Conservation (phyloP, 805 yeast species). For the Wickerhamiella spandovensis region DNA sequence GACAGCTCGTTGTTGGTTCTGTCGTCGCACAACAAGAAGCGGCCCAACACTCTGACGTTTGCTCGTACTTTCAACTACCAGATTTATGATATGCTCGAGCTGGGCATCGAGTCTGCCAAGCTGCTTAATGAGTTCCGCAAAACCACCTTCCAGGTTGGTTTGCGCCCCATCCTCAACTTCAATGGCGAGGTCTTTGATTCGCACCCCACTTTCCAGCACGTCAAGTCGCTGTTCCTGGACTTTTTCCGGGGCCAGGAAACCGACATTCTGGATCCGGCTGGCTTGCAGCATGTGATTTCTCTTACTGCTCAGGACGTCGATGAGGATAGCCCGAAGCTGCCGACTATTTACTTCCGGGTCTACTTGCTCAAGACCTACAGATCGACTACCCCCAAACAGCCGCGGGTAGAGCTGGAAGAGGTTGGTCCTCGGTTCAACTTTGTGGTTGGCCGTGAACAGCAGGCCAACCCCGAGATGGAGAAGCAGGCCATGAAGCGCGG, state of each 20-base stretch:
- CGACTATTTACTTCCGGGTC: slow-evolving; percentile 79
- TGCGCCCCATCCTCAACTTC: slow-evolving; percentile 88
- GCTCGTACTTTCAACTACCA: slow-evolving; percentile 81
- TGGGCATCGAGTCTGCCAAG: slow-evolving; percentile 49
- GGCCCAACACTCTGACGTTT: slow-evolving; percentile 84
- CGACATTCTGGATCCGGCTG: slow-evolving; percentile 82
- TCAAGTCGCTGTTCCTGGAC: slow-evolving; percentile 81
- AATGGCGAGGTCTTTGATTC: slow-evolving; percentile 85
- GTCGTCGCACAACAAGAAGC: slow-evolving; percentile 70
- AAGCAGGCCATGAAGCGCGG: slow-evolving; percentile 78
- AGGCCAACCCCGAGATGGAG: slow-evolving; percentile 75
- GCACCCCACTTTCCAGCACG: slow-evolving; percentile 71
- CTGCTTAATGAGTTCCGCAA: slow-evolving; percentile 69
- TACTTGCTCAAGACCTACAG: slow-evolving; percentile 70
- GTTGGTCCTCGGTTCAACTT: slow-evolving; percentile 94
- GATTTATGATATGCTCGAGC: slow-evolving; percentile 87
- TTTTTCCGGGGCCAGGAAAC: slow-evolving; percentile 80
- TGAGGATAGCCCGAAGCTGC: slow-evolving; percentile 55
- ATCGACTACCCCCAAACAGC: slow-evolving; percentile 61
- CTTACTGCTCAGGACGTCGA: slow-evolving; percentile 66
- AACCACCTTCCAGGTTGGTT: slow-evolving; percentile 69
- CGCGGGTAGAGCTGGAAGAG: slow-evolving; percentile 88
- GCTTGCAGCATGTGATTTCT: slow-evolving; percentile 81
- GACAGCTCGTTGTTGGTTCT: slow-evolving; percentile 77
- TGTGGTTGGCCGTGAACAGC: slow-evolving; percentile 73